Evolutionary conservation across 179 eudicot species (phyloP), one percentile per base, ranked within the genome.

Genomic region (Heliamphora pulchella): DNA sequence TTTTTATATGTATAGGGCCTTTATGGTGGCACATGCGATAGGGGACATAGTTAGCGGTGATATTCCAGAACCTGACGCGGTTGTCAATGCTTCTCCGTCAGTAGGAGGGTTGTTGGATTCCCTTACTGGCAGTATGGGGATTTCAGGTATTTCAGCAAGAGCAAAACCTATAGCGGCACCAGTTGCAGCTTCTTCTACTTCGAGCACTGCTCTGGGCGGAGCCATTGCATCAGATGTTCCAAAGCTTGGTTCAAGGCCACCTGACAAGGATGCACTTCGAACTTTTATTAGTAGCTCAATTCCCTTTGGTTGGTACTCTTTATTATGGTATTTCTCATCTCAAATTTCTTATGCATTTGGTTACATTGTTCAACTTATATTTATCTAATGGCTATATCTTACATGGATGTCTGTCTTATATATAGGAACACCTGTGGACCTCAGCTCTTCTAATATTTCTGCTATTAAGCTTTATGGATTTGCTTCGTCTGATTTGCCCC

Each of bases 51-150:
- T 94, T 57, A 84, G 84, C 2, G 98, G 98, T 22, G 99, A 94
- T 73, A 59, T 83, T 80, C 83, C 78, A 66, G 99, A 96, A 83
- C 93, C 98, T 78, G 98, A 96, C 82, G 87, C 92, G 80, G 87
- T 92, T 80, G 89, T 89, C 68, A 88, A 65, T 83, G 88, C 90
- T 59, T 76, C 94, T 85, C 93, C 97, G 54, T 88, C 98, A 14
- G 99, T 93, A 4, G 98, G 99, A 68, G 97, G 98, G 53, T 83
- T 96, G 83, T 86, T 96, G 80, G 99, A 96, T 89, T 92, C 99
- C n/a, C 86, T 96, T 78, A 92, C 99, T 65, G 98, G 98, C 51
- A 92, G 98, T 84, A 93, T 95, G 50, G 98, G 98, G 54, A 94
- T 92, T 86, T 86, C 94, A 17, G 86, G 96, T 18, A 92, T 92